Evolutionary conservation across 768 basidiomycete species (phyloP).

Genomic region (Auricularia cornea): DNA sequence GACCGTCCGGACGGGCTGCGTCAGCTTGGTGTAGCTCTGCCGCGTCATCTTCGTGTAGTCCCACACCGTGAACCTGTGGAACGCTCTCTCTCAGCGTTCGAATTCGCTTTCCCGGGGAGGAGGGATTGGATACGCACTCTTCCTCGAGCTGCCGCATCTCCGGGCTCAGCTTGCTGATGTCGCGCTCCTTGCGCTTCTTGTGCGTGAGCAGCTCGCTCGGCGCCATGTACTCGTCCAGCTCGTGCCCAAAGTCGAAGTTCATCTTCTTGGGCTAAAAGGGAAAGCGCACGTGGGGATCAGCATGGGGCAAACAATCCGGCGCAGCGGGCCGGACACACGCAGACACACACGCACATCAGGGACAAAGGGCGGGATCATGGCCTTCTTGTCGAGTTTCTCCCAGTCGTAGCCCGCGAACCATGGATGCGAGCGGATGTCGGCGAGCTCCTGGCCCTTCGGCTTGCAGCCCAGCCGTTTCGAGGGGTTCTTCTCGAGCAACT

Average conservation of each 20-base stretch:
- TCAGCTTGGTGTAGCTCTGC: slow-evolving; percentile 29
- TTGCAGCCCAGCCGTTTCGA: slow-evolving; percentile 74
- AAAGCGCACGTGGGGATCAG: background rate
- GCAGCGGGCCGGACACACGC: background rate
- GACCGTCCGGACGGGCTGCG: slow-evolving; percentile 5
- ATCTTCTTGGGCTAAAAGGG: slow-evolving; percentile 73
- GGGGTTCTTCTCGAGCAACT: slow-evolving; percentile 84
- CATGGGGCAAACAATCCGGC: background rate
- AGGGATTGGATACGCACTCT: slow-evolving; percentile 48
- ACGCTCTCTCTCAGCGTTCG: background rate
- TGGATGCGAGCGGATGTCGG: slow-evolving; percentile 70
- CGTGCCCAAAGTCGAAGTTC: slow-evolving; percentile 97
- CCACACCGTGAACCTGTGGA: slow-evolving; percentile 26
- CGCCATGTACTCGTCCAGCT: slow-evolving; percentile 94
- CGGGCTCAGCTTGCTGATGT: slow-evolving; percentile 81
- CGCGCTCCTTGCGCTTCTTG: slow-evolving; percentile 79
- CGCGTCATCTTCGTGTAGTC: slow-evolving; percentile 29
- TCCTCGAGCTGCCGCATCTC: slow-evolving; percentile 91
- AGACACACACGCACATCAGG: slow-evolving; percentile 66
- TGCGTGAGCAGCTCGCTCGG: slow-evolving; percentile 98
- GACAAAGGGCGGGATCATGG: slow-evolving; percentile 68
- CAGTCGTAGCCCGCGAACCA: slow-evolving; percentile 85
- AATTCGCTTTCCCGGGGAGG: background rate
- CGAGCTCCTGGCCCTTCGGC: slow-evolving; percentile 56
- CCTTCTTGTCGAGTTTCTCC: slow-evolving; percentile 60